These are phyloP conservation scores for Ricinus communis DNA, from an alignment of 345 rosid species.

Conservation along the genomic window DNA sequence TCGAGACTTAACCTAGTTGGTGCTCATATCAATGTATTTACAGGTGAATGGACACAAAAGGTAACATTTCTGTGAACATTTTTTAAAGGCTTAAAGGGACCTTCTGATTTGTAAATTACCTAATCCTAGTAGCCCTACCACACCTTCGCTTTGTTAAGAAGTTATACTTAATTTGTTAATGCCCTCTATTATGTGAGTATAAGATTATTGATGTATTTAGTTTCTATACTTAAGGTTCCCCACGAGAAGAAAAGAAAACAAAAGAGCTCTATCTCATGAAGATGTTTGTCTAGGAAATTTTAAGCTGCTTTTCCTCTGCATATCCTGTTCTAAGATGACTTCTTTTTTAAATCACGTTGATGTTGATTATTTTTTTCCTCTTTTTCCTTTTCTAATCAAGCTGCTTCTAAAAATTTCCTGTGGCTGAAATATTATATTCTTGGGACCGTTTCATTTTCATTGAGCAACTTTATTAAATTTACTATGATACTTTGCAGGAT, in stretches of 20 bases:
- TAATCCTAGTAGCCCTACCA: background rate
- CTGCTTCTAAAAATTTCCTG: conserved; percentile 3
- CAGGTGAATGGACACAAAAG: conserved; percentile 99
- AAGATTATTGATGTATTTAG: background rate
- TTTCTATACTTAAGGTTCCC: background rate
- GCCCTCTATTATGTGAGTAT: background rate
- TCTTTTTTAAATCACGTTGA: background rate
- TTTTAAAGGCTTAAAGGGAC: background rate
- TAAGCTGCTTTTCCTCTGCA: background rate
- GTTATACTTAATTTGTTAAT: background rate
- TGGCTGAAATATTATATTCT: conserved; percentile 1
- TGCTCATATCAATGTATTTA: conserved; percentile 97
- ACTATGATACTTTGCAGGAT: conserved; percentile 64
- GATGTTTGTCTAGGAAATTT: conserved; percentile 1
- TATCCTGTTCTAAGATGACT: background rate
- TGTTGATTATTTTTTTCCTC: background rate
- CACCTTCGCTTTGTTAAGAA: background rate
- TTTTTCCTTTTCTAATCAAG: background rate
- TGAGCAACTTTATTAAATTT: conserved; percentile 7
- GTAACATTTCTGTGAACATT: conserved; percentile 38
- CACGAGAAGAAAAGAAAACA: background rate
- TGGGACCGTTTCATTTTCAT: background rate
- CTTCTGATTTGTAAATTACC: background rate
- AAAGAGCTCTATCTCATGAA: background rate
- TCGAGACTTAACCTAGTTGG: conserved; percentile 90